Evolutionary conservation across 2,329 filamentous ascomycete genomes (phyloP).

Genomic region (Lecanicillium sp.): DNA sequence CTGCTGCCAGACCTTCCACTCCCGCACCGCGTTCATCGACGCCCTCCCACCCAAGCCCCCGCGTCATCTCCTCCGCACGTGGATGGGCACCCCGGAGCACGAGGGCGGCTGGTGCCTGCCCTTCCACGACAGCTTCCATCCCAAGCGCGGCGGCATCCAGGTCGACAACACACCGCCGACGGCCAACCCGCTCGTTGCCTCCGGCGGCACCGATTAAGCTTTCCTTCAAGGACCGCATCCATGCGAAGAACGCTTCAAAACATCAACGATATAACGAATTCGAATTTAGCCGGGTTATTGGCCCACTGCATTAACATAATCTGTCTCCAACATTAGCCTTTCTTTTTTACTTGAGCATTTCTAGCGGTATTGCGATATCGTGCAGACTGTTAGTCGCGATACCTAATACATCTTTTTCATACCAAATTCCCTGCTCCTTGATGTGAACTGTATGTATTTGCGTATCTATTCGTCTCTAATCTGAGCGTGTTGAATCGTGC

Average conservation of each 20-base stretch:
- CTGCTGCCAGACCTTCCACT: conserved; percentile 13
- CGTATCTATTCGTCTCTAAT: too few species aligned
- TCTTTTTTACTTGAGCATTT: conserved; percentile 8
- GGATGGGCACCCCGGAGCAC: conserved; percentile 73
- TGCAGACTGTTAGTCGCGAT: too few species aligned
- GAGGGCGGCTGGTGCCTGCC: conserved; percentile 85
- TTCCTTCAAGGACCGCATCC: background rate
- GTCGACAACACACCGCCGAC: conserved; percentile 73
- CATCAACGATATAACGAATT: background rate
- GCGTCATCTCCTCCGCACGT: conserved; percentile 75
- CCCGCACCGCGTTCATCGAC: conserved; percentile 26
- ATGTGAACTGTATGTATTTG: too few species aligned
- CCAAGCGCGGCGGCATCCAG: conserved; percentile 85
- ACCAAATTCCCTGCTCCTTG: too few species aligned
- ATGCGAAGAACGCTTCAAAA: background rate
- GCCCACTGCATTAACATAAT: conserved; percentile 3
- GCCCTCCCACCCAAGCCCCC: conserved; percentile 61
- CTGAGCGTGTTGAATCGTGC: too few species aligned
- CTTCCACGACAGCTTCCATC: conserved; percentile 73
- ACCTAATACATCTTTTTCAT: too few species aligned
- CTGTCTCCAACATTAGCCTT: background rate
- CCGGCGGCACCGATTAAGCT: conserved; percentile 5
- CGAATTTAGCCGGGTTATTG: conserved; percentile 5
- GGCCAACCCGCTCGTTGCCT: conserved; percentile 31
- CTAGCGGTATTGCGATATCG: too few species aligned